These are phyloP conservation scores for Cucurbita argyrosperma DNA, from an alignment of 306 rosid genomes.

Conservation along the genomic window DNA sequence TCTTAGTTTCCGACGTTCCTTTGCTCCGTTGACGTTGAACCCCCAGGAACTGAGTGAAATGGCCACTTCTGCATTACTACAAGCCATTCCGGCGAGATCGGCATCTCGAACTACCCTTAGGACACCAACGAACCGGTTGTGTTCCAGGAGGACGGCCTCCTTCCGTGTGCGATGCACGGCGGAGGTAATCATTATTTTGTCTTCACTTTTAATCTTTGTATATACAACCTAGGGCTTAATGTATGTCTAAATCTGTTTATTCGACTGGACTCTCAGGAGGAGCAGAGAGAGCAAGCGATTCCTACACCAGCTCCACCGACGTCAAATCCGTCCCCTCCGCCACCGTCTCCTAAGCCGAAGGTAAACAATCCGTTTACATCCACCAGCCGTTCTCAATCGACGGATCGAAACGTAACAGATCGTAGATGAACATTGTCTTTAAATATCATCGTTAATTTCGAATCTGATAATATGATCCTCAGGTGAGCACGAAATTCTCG, in stretches of 20 bases:
- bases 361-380: background rate
- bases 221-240: background rate
- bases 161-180: background rate
- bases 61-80: background rate
- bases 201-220: background rate
- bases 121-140: background rate
- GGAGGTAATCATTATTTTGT: background rate
- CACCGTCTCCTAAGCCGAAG: background rate
- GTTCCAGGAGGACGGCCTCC: background rate
- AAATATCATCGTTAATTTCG: background rate
- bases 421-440: too few species aligned
- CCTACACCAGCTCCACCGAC: background rate
- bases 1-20: background rate
- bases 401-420: background rate
- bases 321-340: background rate
- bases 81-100: background rate
- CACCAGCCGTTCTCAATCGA: background rate
- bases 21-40: background rate
- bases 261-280: background rate
- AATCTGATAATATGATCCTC: background rate
- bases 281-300: background rate
- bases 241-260: background rate
- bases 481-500: constrained; percentile 39
- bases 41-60: background rate
- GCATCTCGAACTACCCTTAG: background rate